These are phyloP conservation scores for Candida gorgasii DNA, from an alignment of 805 yeast species.

Conservation along the genomic window DNA sequence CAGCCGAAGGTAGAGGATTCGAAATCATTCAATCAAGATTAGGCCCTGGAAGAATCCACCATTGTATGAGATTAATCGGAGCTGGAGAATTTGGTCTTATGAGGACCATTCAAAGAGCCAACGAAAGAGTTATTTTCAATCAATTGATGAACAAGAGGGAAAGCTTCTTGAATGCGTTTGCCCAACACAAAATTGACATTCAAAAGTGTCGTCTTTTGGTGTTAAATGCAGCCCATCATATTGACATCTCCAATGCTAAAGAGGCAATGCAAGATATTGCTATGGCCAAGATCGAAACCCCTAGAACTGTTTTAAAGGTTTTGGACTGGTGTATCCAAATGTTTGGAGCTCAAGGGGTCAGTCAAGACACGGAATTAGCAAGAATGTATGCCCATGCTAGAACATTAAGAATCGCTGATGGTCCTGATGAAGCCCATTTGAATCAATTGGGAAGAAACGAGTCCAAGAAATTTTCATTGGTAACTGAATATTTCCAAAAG, in stretches of 20 bases:
- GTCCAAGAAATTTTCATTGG: conserved; percentile 35
- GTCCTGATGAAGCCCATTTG: conserved; percentile 69
- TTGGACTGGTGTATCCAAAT: conserved; percentile 65
- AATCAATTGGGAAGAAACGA: conserved; percentile 55
- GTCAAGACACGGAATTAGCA: conserved; percentile 61
- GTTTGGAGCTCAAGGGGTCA: conserved; percentile 65
- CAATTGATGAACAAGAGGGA: conserved; percentile 51
- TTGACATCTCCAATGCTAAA: conserved; percentile 55
- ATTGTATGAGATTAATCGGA: conserved; percentile 66
- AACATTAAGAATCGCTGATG: conserved; percentile 65
- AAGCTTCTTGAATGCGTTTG: conserved; percentile 48
- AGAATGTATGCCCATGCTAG: conserved; percentile 51
- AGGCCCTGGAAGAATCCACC: conserved; percentile 73
- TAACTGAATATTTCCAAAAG: conserved; percentile 36
- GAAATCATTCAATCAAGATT: conserved; percentile 63
- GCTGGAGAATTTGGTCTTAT: conserved; percentile 57
- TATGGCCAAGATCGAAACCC: conserved; percentile 61
- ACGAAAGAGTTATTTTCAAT: conserved; percentile 54
- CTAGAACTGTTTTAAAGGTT: conserved; percentile 51
- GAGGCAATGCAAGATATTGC: conserved; percentile 58
- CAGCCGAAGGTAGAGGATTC: conserved; percentile 56
- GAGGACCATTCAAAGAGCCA: conserved; percentile 51
- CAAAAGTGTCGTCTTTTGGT: conserved; percentile 56
- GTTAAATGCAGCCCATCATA: conserved; percentile 60
- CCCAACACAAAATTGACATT: conserved; percentile 54